phyloP scores from a whole-genome alignment of 768 basidiomycete genomes.

The Dentipellis fragilis region DNA sequence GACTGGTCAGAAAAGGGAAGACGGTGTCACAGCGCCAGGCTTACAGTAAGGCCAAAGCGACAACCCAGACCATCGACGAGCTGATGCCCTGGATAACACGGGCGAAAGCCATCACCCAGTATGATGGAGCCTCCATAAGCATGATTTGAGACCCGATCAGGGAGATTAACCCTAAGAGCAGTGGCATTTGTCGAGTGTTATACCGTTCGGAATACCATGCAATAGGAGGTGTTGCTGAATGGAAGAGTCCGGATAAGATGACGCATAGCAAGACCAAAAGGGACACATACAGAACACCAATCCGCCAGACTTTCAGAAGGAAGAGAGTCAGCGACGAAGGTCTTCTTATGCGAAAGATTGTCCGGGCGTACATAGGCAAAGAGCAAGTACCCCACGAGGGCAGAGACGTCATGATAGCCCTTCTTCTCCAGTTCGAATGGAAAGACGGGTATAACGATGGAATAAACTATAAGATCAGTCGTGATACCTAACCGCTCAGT shows the following conservation, averaged over 20 bases:
- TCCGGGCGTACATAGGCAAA: conserved; percentile 30
- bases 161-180: conserved; percentile 22
- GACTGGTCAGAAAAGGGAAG: not conserved
- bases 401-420: conserved; percentile 24
- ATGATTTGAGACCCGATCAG: conserved; percentile 27
- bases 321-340: too few relatives aligned
- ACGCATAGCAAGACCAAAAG: not conserved
- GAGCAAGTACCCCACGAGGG: conserved; percentile 28
- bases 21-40: conserved; percentile 2
- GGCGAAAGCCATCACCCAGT: conserved; percentile 29
- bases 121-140: conserved; percentile 29
- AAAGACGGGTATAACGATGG: conserved; percentile 29
- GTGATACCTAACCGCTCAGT: conserved; percentile 17
- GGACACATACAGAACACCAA: conserved; percentile 20
- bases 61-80: conserved; percentile 29
- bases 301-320: conserved; percentile 19
- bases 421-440: conserved; percentile 27
- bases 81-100: conserved; percentile 31
- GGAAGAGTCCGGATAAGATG: not conserved
- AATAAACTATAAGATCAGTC: conserved; percentile 27
- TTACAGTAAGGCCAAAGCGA: conserved; percentile 29
- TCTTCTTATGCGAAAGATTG: not conserved
- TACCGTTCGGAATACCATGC: conserved; percentile 26
- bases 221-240: conserved; percentile 25
- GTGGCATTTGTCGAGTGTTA: conserved; percentile 20